Base-by-base conservation (phyloP, 331 rosid genomes). In the Quercus tomentella region DNA sequence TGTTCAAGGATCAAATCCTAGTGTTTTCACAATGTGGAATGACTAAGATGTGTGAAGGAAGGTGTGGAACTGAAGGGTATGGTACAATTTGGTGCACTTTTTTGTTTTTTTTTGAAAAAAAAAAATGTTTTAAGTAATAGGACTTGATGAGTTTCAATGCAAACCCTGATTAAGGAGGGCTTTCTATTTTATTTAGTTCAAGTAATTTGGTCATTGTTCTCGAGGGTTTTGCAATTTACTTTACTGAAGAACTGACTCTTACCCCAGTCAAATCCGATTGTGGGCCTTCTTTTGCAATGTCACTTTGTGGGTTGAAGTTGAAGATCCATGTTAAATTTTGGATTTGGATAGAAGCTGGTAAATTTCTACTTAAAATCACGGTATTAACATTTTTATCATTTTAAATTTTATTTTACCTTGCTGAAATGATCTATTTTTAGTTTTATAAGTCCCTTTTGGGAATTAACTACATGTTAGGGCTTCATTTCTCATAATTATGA, bases 21-120 rank as follows among this genome's bases (percentile, higher is more conserved):
- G 86, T 31, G 85, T 89, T 56, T 95, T 91, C 67, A 81, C 92
- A 4, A 89, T 88, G 98, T 92, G 97, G 97, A 91, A 87, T 79
- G 92, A 94, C 25, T 88, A 84, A 82, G 20, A 26, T 37, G 25
- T 65, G 18, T 11, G 30, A 61, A 41, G 45, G 73, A 35, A 25
- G 33, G 18, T 54, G n/a, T 7, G 55, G n/a, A 5, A 21, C 56
- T 35, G 5, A 72, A 31, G 81, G 69, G 41, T 72, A 33, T 18
- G 73, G 54, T 17, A 61, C 83, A 82, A 79, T 78, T 72, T 70
- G 56, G 4, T 57, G 79, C 77, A 77, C 57, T 77, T 76, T 12
- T 56, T 4, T 2, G 20, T 35, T 20, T 56, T 4, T 2, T 25
- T 35, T 20, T 43, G 18, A 61, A 41, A 41, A 41, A 41, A 41